These are phyloP conservation scores for Aspergillus ochraceus DNA, from an alignment of 2,329 filamentous ascomycete genomes.

Conservation along the genomic window DNA sequence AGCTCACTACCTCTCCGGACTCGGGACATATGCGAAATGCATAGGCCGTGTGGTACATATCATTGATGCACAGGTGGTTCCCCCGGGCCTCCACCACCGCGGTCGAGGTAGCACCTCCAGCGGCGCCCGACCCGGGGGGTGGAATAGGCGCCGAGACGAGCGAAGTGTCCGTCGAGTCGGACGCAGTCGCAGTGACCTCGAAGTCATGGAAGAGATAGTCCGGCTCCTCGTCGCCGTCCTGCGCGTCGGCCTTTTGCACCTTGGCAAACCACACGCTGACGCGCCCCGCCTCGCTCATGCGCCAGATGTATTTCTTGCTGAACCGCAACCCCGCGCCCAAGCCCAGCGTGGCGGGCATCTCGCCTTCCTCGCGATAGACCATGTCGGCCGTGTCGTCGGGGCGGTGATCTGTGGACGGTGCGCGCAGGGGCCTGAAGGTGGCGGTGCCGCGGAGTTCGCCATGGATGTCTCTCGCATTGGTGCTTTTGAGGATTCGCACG, in stretches of 20 bases:
- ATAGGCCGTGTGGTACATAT: slow-evolving; percentile 49
- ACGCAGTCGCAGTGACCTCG: slow-evolving; percentile 24
- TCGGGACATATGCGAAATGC: slow-evolving; percentile 37
- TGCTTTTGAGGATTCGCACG: slow-evolving; percentile 40
- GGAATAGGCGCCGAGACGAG: slow-evolving; percentile 26
- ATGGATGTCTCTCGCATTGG: slow-evolving; percentile 42
- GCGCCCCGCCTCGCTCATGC: slow-evolving; percentile 25
- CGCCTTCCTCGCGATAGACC: slow-evolving; percentile 46
- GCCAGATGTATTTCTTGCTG: slow-evolving; percentile 49
- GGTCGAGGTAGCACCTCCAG: slow-evolving; percentile 1
- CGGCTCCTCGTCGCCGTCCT: slow-evolving; percentile 28
- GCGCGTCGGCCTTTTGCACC: slow-evolving; percentile 12
- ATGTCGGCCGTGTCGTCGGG: slow-evolving; percentile 28
- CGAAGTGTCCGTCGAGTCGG: slow-evolving; percentile 13
- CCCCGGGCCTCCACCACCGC: slow-evolving; percentile 38
- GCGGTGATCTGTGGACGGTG: slow-evolving; percentile 10
- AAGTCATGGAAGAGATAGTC: slow-evolving; percentile 50
- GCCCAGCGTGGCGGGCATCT: slow-evolving; percentile 30
- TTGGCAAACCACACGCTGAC: slow-evolving; percentile 50
- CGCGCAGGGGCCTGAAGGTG: slow-evolving; percentile 32
- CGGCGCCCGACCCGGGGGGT: slow-evolving; percentile 6
- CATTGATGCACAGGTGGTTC: slow-evolving; percentile 47
- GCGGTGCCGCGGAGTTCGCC: slow-evolving; percentile 43
- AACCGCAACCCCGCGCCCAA: slow-evolving; percentile 27
- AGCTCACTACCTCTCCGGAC: slow-evolving; percentile 37